Evolutionary conservation across 768 basidiomycete species (phyloP).

Genomic region (Tricholoma sp.): DNA sequence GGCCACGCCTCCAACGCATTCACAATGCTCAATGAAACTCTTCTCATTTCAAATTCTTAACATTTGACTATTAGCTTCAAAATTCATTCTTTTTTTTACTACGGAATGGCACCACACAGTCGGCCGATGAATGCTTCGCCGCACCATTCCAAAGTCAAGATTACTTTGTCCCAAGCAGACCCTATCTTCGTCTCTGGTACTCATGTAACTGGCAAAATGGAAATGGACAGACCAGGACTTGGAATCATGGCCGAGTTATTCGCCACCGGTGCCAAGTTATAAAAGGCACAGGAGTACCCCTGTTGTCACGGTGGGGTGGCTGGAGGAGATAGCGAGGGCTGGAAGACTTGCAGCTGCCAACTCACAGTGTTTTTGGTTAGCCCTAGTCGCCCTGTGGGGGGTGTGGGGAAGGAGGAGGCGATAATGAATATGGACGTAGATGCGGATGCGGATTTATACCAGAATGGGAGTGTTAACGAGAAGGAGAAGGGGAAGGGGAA

Average conservation of each 20-base stretch:
- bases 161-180: constrained; percentile 58
- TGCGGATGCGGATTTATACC: background rate
- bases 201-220: constrained; percentile 67
- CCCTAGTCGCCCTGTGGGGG: too few species aligned
- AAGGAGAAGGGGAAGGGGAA: constrained; percentile 9
- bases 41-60: background rate
- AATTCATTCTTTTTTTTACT: too few species aligned
- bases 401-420: background rate
- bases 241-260: constrained; percentile 78
- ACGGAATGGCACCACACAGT: constrained; percentile 10
- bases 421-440: too few species aligned
- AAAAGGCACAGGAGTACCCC: too few species aligned
- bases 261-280: too few species aligned
- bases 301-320: too few species aligned
- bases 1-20: too few species aligned
- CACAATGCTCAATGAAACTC: too few species aligned
- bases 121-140: constrained; percentile 72
- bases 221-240: constrained; percentile 74
- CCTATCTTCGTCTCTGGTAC: constrained; percentile 61
- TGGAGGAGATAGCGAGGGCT: too few species aligned
- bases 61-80: too few species aligned
- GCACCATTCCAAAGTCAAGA: constrained; percentile 73
- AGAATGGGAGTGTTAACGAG: background rate
- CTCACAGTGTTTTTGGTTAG: background rate
- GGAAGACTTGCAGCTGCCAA: too few species aligned